Conservation (phyloP, 352 stramenopile species). For the Phytopythium kandeliae region DNA sequence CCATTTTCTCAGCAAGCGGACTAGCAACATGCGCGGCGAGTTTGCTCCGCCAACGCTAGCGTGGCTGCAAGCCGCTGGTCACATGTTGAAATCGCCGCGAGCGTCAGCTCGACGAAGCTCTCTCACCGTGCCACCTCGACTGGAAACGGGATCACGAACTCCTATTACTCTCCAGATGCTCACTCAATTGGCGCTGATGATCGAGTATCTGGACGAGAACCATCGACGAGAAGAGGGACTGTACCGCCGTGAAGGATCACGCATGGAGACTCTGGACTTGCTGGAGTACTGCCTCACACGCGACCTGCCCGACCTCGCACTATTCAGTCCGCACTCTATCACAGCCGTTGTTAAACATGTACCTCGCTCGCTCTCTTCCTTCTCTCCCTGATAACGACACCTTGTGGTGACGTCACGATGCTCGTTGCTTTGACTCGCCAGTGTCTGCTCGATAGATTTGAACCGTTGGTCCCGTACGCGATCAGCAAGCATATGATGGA, state of each 20-base stretch:
- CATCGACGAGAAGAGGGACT: slow-evolving; percentile 39
- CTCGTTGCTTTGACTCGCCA: neutral
- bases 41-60: neutral
- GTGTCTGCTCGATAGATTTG: slow-evolving; percentile 24
- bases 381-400: neutral
- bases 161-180: slow-evolving; percentile 30
- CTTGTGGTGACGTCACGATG: neutral
- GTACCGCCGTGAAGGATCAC: slow-evolving; percentile 29
- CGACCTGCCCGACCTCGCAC: slow-evolving; percentile 25
- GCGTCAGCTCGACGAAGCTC: neutral
- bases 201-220: slow-evolving; percentile 42
- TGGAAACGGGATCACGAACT: neutral
- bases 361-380: neutral
- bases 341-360: slow-evolving; percentile 38
- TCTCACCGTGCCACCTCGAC: neutral
- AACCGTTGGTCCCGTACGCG: slow-evolving; percentile 32
- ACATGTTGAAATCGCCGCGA: neutral
- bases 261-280: slow-evolving; percentile 19
- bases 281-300: slow-evolving; percentile 11
- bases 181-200: slow-evolving; percentile 23
- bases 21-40: neutral
- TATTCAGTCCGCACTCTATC: slow-evolving; percentile 41
- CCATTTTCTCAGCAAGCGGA: no score
- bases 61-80: neutral
- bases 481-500: slow-evolving; percentile 34